phyloP scores from a whole-genome alignment of 768 basidiomycete species.

The Megacollybia marginata region DNA sequence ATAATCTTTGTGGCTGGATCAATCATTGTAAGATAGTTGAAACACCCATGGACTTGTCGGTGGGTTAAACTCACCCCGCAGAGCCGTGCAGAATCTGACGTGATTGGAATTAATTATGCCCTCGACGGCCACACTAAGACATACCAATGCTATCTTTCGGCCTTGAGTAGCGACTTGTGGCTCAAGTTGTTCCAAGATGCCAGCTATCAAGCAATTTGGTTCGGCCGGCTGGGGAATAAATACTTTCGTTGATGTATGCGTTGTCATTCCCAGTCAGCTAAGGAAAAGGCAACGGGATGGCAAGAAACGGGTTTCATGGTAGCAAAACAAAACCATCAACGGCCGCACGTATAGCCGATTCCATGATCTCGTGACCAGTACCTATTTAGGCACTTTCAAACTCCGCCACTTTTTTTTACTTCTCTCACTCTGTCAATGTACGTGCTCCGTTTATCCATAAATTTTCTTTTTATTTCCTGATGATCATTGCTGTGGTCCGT shows the following conservation, averaged over 20 bases:
- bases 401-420: too few species aligned
- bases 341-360: too few species aligned
- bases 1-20: slow-evolving; percentile 75
- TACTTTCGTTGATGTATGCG: neutral
- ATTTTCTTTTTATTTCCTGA: slow-evolving; percentile 29
- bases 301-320: too few species aligned
- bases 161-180: neutral
- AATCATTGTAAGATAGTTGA: neutral
- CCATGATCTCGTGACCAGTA: too few species aligned
- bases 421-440: too few species aligned
- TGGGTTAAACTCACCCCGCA: slow-evolving; percentile 49
- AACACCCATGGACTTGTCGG: neutral
- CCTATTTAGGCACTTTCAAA: too few species aligned
- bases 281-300: neutral
- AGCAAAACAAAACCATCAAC: too few species aligned
- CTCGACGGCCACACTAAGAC: neutral
- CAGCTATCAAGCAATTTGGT: neutral
- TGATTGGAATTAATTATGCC: neutral
- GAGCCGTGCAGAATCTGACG: slow-evolving; percentile 73
- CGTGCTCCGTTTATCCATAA: neutral
- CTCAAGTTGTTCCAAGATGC: slow-evolving; percentile 18
- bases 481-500: slow-evolving; percentile 90
- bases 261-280: neutral
- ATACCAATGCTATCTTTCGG: neutral
- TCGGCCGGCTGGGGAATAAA: neutral